Evolutionary conservation across 1,139 yeast species (phyloP), one percentile per base, ranked within the genome.

Genomic region (Debaryomyces nepalensis): DNA sequence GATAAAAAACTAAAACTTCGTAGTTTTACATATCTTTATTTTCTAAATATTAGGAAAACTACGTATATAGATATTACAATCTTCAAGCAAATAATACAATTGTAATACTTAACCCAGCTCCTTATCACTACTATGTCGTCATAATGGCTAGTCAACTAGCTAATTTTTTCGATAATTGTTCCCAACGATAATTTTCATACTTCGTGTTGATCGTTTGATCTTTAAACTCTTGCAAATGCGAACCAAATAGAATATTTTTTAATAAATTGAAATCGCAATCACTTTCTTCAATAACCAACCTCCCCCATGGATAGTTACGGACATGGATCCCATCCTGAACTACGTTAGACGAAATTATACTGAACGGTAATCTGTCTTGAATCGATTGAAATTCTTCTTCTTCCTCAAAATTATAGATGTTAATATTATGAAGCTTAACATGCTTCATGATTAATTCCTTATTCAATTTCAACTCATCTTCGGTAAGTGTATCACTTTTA

Each of bases 171-270:
- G 45, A 40, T 37, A 59, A 51, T 36, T 45, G 54, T 45, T 58
- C 57, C 44, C 59, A 53, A 65, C 90, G 75, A 61, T 79, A 84
- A 44, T 68, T 66, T 58, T 84, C 90, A 61, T 84, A 84, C 42
- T 82, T 69, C 44, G 68, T 64, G 44, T 76, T 74, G 51, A 79
- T 82, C 2, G 90, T 83, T 33, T 72, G 63, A 48, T 82, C 88
- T 61, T 82, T 83, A 49, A 84, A 75, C 46, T 83, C 90, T 54
- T 81, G 82, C 51, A 83, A 64, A 59, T 83, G 87, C 2, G 88
- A 79, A 23, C 84, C 84, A 47, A 84, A 69, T 37, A 84, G 55
- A 4, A 83, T 75, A 40, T 82, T 78, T 60, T 79, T 79, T 53
- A 84, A 67, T 34, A 73, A 63, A 11, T 78, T 66, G 52, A 82